These are phyloP conservation scores for Trichoderma cornu-damae DNA, from an alignment of 2,329 filamentous ascomycete genomes.

Conservation along the genomic window DNA sequence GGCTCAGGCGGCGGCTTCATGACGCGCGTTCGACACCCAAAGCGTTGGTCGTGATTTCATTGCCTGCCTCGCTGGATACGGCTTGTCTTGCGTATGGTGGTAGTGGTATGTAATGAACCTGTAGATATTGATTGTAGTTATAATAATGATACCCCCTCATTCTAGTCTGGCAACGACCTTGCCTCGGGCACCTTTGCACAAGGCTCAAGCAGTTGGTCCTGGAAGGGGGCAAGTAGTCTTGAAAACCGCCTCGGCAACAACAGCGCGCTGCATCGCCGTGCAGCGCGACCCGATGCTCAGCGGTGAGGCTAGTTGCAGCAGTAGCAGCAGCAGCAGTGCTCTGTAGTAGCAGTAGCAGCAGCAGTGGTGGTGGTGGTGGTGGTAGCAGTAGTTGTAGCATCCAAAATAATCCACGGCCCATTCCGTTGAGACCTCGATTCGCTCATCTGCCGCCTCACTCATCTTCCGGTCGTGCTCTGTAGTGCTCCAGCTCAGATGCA, in stretches of 20 bases:
- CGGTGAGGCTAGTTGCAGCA: too few relatives aligned
- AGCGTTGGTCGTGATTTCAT: too few relatives aligned
- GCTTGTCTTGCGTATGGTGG: conserved; percentile 1
- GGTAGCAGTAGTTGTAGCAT: neutral
- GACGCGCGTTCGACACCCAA: too few relatives aligned
- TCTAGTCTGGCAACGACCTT: neutral
- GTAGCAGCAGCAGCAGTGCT: too few relatives aligned
- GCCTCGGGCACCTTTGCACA: neutral
- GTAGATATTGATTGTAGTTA: conserved; percentile 7
- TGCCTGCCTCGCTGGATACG: neutral
- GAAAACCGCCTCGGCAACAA: neutral
- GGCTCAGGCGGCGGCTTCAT: conserved; percentile 30
- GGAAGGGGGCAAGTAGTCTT: neutral
- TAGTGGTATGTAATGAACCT: neutral
- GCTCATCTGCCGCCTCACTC: too few relatives aligned
- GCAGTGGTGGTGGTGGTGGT: too few relatives aligned
- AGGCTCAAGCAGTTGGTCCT: conserved; percentile 2
- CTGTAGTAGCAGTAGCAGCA: too few relatives aligned
- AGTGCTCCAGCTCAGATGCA: conserved; percentile 3
- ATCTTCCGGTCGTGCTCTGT: neutral
- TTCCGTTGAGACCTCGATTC: too few relatives aligned
- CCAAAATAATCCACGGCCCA: neutral
- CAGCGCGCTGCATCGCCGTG: neutral
- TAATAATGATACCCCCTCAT: conserved; percentile 17
- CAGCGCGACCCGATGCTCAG: neutral